Evolutionary conservation across 768 basidiomycete genomes (phyloP).

Genomic region (Lactifluus subvellereus): DNA sequence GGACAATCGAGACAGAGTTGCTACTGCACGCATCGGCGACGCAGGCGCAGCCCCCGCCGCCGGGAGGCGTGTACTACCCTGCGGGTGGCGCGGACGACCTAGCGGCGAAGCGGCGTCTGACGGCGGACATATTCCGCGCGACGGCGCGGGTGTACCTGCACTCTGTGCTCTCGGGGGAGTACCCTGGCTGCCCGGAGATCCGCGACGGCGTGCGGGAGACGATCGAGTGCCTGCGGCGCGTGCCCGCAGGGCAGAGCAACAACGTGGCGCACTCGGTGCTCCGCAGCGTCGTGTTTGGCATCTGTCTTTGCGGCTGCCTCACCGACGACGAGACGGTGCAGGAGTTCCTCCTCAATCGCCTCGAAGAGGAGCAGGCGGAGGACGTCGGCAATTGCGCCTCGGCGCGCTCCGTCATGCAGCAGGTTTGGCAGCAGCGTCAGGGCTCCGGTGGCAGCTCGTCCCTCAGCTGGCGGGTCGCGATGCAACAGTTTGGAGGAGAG

Average conservation of each 20-base stretch:
- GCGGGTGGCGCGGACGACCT: constrained; percentile 25
- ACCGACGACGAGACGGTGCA: constrained; percentile 47
- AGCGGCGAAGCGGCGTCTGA: constrained; percentile 33
- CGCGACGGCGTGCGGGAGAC: constrained; percentile 47
- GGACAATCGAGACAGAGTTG: constrained; percentile 43
- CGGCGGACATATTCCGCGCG: constrained; percentile 56
- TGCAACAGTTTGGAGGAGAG: constrained; percentile 34
- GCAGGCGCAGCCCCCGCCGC: background rate
- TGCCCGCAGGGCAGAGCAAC: constrained; percentile 32
- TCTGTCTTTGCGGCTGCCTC: constrained; percentile 68
- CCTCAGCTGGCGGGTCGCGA: constrained; percentile 58
- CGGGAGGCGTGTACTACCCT: constrained; percentile 3
- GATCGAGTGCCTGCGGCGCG: constrained; percentile 40
- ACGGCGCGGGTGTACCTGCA: constrained; percentile 71
- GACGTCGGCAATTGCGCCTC: constrained; percentile 61
- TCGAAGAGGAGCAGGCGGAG: constrained; percentile 48
- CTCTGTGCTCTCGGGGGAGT: constrained; percentile 69
- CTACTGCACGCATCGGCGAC: constrained; percentile 30
- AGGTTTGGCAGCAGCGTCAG: constrained; percentile 48
- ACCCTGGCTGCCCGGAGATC: constrained; percentile 62
- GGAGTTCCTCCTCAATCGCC: constrained; percentile 37
- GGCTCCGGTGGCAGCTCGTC: constrained; percentile 25
- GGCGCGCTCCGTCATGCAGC: constrained; percentile 46
- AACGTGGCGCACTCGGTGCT: constrained; percentile 48
- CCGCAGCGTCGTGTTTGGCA: constrained; percentile 72